Evolutionary conservation across 495 filamentous ascomycete species (phyloP), one percentile per base, ranked within the genome.

Genomic region (Aspergillus steynii): DNA sequence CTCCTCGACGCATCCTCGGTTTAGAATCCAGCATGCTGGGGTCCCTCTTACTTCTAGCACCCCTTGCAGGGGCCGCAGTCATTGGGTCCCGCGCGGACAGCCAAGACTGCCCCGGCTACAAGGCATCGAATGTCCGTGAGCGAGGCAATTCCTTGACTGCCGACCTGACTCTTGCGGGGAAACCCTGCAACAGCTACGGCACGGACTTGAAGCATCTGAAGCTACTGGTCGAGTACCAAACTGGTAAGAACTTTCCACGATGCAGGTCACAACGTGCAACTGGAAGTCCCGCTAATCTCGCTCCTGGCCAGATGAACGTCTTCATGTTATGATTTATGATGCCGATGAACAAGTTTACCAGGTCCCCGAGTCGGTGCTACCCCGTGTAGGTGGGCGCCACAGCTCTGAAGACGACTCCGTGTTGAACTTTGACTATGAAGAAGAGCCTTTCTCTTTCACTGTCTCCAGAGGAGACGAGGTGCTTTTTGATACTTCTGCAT

Each of bases 251-350:
- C 5, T 80, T 31, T 27, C 7, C 47, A 32, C 1, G 12, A 14
- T 27, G 14, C 29, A 27, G 9, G 37, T 15, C 1, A 14, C 4
- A 15, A 8, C 4, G 37, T 42, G 12, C 37, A 6, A 27, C 29
- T 29, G 31, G 26, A 45, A 15, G 4, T 27, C 31, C 12, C 50
- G 53, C 51, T 59, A 48, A 51, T 47, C 27, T 10, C 6, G 2
- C 29, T 29, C 37, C 8, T 46, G 5, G 0, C 37, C 12, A 93
- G 90, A 89, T 46, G 80, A 82, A 29, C 88, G 92, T 20, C 85
- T 96, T 9, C 92, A 95, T 72, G 88, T 96, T 63, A 86, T 90
- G 68, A 93, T 96, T 59, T 85, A 89, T 59, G 92, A 96, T 72
- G 77, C 83, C 28, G 85, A 81, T n/a, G 84, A 91, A 56, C 78